Base-by-base conservation (phyloP, 192 early-diverging fungal species). In the Coemansia sp. region DNA sequence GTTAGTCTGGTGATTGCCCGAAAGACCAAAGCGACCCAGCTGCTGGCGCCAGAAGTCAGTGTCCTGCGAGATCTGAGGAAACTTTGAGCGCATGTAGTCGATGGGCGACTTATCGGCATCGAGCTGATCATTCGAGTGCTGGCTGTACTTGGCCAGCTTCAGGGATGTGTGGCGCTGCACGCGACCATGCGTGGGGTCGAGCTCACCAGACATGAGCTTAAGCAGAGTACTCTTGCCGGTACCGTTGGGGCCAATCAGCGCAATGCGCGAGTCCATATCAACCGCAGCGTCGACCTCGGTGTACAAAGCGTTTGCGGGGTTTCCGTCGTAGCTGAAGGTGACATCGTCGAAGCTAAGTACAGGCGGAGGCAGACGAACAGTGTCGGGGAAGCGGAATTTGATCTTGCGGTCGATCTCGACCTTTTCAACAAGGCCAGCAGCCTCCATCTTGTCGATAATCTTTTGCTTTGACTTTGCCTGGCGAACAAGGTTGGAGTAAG, bases 381-480 rank as follows among this genome's bases (percentile, higher is more conserved):
- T 86, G 68, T 90, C 86, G 48, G 90, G 88, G 86, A 99, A 99
- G 68, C 83, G 81, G 84, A 99, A 97, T 68, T 89, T 88, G 86
- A 94, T 93, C 64, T 87, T 67, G 56, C 76, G 83, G 54, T 84
- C 85, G 52, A 82, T 77, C 63, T 94, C 90, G 48, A 97, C 93
- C 85, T 96, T 95, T 69, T 99, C 97, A 55, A 99, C 89, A 58
- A 99, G 84, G 69, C 97, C 97, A 66, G 89, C 97, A 65, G 95
- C 97, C 84, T 96, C 93, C 97, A 99, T 99, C 86, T 99, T 99
- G 86, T 99, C 97, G 49, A 99, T 89, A 80, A 97, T 99, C 92
- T 99, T 99, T 75, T 97, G 97, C 78, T 95, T 92, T 36, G 93
- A 95, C 87, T 99, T 97, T 60, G 97, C 97, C 84, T 99, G 97